Percentiles rank a stretch among this genome's conserved stretches.
Conservation (phyloP, 2,329 filamentous ascomycete genomes). For the Diaporthe citri region DNA sequence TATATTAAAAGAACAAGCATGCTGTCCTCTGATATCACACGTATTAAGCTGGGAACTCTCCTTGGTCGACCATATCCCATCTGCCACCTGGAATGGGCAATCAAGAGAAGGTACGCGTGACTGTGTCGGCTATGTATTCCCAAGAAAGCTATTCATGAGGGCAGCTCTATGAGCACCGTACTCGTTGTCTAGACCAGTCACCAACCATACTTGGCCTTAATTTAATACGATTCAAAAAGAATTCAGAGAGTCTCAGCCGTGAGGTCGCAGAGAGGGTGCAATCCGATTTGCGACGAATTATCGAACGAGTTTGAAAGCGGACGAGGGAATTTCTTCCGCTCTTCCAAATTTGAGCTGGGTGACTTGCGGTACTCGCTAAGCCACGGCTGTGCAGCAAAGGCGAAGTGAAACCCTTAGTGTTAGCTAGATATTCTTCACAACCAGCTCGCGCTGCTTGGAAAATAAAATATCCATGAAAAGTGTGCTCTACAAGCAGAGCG, state of each 20-base stretch:
- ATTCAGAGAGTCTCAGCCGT: too few species aligned
- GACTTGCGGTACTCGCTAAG: neutral
- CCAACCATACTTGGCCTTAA: too few species aligned
- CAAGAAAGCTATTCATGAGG: too few species aligned
- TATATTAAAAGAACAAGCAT: rapidly evolving
- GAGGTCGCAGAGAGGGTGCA: neutral
- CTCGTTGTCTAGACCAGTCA: too few species aligned
- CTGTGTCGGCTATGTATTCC: too few species aligned
- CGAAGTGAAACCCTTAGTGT: too few species aligned
- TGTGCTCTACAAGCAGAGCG: neutral
- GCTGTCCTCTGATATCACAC: neutral
- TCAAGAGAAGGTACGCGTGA: neutral
- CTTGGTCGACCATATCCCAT: neutral
- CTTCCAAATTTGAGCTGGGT: too few species aligned
- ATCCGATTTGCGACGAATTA: neutral
- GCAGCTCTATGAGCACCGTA: too few species aligned
- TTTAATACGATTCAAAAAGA: too few species aligned
- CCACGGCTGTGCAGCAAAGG: neutral
- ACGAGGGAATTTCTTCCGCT: neutral
- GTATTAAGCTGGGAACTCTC: rapidly evolving
- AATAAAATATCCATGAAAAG: neutral
- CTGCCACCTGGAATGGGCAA: neutral
- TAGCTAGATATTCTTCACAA: neutral
- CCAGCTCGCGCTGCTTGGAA: neutral
- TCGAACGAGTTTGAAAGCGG: too few species aligned